These are phyloP conservation scores for Globisporangium abappressorium DNA, from an alignment of 352 stramenopile genomes.

Conservation along the genomic window DNA sequence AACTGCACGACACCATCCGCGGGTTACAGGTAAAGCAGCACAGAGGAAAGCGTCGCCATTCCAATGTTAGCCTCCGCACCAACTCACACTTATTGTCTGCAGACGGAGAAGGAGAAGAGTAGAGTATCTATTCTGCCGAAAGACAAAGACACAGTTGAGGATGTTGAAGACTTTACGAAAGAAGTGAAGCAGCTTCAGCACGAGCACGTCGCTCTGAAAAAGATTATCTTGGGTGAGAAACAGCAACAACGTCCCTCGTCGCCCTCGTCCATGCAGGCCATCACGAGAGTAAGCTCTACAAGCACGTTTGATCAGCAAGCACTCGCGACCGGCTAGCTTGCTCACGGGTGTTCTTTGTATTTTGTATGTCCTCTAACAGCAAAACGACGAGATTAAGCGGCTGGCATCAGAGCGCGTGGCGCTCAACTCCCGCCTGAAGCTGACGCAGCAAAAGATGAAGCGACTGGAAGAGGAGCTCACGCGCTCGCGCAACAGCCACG, in stretches of 20 bases:
- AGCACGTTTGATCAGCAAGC: slow-evolving; percentile 5
- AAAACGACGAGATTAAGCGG: slow-evolving; percentile 56
- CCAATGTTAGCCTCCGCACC: slow-evolving; percentile 29
- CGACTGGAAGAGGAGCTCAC: slow-evolving; percentile 60
- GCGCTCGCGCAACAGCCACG: slow-evolving; percentile 41
- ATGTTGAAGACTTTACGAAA: slow-evolving; percentile 28
- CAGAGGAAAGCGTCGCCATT: slow-evolving; percentile 31
- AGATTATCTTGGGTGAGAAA: slow-evolving; percentile 13
- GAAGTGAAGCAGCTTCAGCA: slow-evolving; percentile 41
- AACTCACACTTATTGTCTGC: slow-evolving; percentile 22
- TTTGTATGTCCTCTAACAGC: slow-evolving; percentile 28
- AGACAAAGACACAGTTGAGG: slow-evolving; percentile 16
- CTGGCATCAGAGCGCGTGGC: slow-evolving; percentile 41
- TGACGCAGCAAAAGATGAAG: slow-evolving; percentile 50
- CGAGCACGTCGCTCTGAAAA: slow-evolving; percentile 27
- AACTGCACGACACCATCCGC: slow-evolving; percentile 60
- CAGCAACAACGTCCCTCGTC: slow-evolving; percentile 15
- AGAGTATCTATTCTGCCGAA: slow-evolving; percentile 7
- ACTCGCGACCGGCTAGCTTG: slow-evolving; percentile 12
- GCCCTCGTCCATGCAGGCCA: slow-evolving; percentile 15
- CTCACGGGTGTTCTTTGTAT: slow-evolving; percentile 20
- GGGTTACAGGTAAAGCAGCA: slow-evolving; percentile 58
- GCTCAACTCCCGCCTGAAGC: slow-evolving; percentile 44
- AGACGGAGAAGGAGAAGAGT: slow-evolving; percentile 18
- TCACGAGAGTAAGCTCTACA: slow-evolving; percentile 23